phyloP scores from a whole-genome alignment of 768 basidiomycete genomes.

The Tylopilus intermedius region DNA sequence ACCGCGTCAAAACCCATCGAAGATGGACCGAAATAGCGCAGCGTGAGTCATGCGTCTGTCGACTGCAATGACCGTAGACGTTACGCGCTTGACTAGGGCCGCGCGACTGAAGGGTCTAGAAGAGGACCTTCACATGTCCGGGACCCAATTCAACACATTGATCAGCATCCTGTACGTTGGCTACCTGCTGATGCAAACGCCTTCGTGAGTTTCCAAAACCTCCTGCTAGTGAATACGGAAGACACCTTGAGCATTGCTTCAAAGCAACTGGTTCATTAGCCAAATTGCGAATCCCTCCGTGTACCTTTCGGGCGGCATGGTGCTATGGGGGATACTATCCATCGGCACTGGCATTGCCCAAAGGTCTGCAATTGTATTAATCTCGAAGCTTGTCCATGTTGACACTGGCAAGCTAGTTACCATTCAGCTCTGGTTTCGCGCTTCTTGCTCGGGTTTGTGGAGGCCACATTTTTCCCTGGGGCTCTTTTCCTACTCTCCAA shows the following conservation, averaged over 20 bases:
- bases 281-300: constrained; percentile 60
- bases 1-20: neutral
- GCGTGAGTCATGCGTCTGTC: constrained; percentile 36
- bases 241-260: neutral
- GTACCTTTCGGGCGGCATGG: constrained; percentile 53
- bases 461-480: too few relatives aligned
- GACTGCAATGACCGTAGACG: neutral
- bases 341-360: too few relatives aligned
- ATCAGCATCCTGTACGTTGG: constrained; percentile 65
- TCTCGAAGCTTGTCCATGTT: too few relatives aligned
- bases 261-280: constrained; percentile 64
- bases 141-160: constrained; percentile 60
- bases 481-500: too few relatives aligned
- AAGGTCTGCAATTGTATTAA: too few relatives aligned
- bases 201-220: constrained; percentile 43
- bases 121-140: constrained; percentile 54
- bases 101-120: constrained; percentile 69
- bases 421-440: too few relatives aligned
- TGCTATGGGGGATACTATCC: too few relatives aligned
- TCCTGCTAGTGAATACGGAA: neutral
- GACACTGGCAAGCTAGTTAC: too few relatives aligned
- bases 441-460: too few relatives aligned
- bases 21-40: constrained; percentile 69
- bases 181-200: constrained; percentile 72
- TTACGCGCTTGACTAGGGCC: constrained; percentile 39